Percentiles rank a stretch among this genome's conserved stretches.
Conservation (phyloP, 2,329 filamentous ascomycete species). For the Colletotrichum musicola region DNA sequence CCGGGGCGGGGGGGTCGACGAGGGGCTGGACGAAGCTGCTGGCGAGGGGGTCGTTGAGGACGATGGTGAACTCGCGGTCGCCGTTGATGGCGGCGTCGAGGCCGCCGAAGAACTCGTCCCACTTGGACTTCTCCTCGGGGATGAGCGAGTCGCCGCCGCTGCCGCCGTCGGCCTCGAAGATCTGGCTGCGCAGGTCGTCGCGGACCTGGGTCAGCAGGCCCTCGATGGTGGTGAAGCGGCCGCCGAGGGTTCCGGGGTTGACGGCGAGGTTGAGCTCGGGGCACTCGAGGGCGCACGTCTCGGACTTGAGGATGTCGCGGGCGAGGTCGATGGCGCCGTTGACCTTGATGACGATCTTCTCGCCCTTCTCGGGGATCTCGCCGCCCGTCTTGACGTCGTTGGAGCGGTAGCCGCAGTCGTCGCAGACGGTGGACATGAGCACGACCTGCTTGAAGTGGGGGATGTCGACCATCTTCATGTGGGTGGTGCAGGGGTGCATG, state of each 20-base stretch:
- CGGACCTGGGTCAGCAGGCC: constrained; percentile 93
- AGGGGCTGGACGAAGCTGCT: constrained; percentile 95
- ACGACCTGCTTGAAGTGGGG: constrained; percentile 98
- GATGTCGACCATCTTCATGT: constrained; percentile 99
- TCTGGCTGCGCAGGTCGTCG: constrained; percentile 87
- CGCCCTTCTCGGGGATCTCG: constrained; percentile 87
- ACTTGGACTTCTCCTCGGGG: constrained; percentile 74
- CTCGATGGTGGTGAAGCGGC: constrained; percentile 96
- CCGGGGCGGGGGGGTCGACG: constrained; percentile 75
- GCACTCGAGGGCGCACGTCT: constrained; percentile 88
- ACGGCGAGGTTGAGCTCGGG: constrained; percentile 89
- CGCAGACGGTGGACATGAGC: constrained; percentile 93
- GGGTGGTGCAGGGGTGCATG: constrained; percentile 85
- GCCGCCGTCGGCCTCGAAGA: constrained; percentile 80
- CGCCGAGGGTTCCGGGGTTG: constrained; percentile 93
- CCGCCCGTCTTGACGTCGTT: constrained; percentile 99
- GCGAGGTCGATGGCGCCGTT: constrained; percentile 77
- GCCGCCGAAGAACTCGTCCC: constrained; percentile 84
- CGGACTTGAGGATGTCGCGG: constrained; percentile 95
- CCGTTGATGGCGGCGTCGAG: constrained; percentile 85
- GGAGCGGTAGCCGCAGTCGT: constrained; percentile 91
- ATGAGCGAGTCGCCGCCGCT: constrained; percentile 84
- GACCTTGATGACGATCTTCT: constrained; percentile 83
- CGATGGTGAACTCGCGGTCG: constrained; percentile 82
- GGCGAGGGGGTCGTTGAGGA: constrained; percentile 89